Evolutionary conservation across 345 rosid genomes (phyloP).

Genomic region (Syzygium aromaticum): DNA sequence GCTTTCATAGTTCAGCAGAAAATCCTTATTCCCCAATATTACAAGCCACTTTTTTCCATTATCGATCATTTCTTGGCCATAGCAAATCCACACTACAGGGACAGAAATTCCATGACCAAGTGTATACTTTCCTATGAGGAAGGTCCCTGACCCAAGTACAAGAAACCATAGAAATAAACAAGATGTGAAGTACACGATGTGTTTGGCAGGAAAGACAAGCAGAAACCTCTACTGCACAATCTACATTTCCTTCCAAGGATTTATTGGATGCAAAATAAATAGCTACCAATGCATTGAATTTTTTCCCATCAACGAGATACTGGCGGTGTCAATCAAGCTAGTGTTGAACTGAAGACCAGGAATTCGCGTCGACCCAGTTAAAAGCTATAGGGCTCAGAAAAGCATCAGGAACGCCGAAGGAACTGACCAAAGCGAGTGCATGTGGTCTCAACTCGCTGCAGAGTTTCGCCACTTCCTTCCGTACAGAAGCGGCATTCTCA

Average conservation of each 20-base stretch:
- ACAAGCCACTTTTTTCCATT: neutral
- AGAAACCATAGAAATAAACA: neutral
- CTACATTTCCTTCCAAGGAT: neutral
- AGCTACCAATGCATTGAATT: neutral
- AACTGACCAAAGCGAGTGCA: constrained; percentile 63
- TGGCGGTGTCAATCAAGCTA: neutral
- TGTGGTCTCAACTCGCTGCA: constrained; percentile 80
- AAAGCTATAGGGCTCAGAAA: constrained; percentile 80
- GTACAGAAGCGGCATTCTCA: constrained; percentile 44
- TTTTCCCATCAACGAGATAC: neutral
- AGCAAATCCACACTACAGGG: neutral
- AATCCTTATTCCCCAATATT: neutral
- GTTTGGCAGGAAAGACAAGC: neutral
- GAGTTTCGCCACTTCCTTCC: constrained; percentile 58
- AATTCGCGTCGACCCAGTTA: constrained; percentile 80
- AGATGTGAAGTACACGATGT: neutral
- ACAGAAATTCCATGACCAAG: neutral
- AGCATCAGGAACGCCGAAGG: constrained; percentile 74
- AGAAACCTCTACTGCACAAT: neutral
- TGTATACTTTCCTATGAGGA: neutral
- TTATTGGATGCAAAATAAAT: neutral
- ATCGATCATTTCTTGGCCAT: neutral
- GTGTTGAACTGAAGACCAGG: constrained; percentile 53
- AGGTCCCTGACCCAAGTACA: neutral
- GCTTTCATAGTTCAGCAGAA: neutral